Evolutionary conservation across 768 basidiomycete genomes (phyloP).

Genomic region (Macrocybe gigantea): DNA sequence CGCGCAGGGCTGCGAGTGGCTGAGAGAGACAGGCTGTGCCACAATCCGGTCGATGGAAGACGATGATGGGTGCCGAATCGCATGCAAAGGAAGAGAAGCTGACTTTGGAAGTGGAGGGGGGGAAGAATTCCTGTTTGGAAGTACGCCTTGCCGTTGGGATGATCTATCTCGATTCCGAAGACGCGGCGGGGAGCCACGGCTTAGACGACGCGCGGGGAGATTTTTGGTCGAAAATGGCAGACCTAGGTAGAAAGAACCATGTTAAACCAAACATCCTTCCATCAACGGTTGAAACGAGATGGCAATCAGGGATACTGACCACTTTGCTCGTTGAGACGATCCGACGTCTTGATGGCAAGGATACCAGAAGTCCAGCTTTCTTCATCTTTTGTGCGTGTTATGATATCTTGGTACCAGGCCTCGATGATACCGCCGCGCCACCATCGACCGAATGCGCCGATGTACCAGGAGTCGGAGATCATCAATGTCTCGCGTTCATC

Average conservation of each 20-base stretch:
- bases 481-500: slow-evolving; percentile 42
- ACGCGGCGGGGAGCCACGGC: slow-evolving; percentile 47
- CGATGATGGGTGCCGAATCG: slow-evolving; percentile 37
- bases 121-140: slow-evolving; percentile 56
- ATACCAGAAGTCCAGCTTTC: slow-evolving; percentile 78
- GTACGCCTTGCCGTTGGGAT: slow-evolving; percentile 29
- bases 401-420: slow-evolving; percentile 70
- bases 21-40: slow-evolving; percentile 17
- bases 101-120: slow-evolving; percentile 85
- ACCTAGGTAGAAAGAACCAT: slow-evolving; percentile 25
- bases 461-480: slow-evolving; percentile 78
- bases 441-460: slow-evolving; percentile 90
- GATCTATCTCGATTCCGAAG: slow-evolving; percentile 53
- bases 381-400: slow-evolving; percentile 57
- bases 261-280: too few species aligned
- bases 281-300: slow-evolving; percentile 1
- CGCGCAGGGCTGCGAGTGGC: slow-evolving; percentile 21
- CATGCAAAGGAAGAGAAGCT: slow-evolving; percentile 71
- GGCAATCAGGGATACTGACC: slow-evolving; percentile 33
- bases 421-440: slow-evolving; percentile 82
- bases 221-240: slow-evolving; percentile 48
- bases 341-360: slow-evolving; percentile 66
- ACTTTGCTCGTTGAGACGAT: slow-evolving; percentile 61
- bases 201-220: slow-evolving; percentile 33
- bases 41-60: slow-evolving; percentile 22